phyloP scores from a whole-genome alignment of 2,329 filamentous ascomycete species.

The Lojkania enalia region DNA sequence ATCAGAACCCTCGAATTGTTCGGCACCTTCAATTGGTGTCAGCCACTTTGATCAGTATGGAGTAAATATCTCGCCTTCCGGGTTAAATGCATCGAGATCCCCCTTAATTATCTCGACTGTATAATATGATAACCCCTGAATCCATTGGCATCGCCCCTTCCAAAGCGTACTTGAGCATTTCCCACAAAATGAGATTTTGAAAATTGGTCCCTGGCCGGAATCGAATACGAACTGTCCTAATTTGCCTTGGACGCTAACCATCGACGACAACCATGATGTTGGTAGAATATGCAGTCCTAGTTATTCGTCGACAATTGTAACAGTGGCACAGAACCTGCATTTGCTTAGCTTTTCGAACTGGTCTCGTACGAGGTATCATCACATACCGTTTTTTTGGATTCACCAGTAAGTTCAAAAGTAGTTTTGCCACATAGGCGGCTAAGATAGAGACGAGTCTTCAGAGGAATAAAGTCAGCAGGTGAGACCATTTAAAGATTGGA shows the following conservation, averaged over 20 bases:
- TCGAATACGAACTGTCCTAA: conserved; percentile 18
- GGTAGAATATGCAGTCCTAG: conserved; percentile 19
- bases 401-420: conserved; percentile 38
- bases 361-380: not conserved
- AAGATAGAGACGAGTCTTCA: too few relatives aligned
- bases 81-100: conserved; percentile 10
- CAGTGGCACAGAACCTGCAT: conserved; percentile 22
- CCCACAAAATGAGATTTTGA: conserved; percentile 22
- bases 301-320: conserved; percentile 18
- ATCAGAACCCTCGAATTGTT: conserved; percentile 18
- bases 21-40: conserved; percentile 11
- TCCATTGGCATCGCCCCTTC: conserved; percentile 20
- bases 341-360: not conserved
- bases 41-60: conserved; percentile 16
- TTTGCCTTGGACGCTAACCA: conserved; percentile 12
- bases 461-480: too few relatives aligned
- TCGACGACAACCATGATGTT: conserved; percentile 15
- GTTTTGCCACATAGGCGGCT: conserved; percentile 41
- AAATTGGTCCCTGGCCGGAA: conserved; percentile 17
- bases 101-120: conserved; percentile 16
- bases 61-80: conserved; percentile 20
- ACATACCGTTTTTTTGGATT: conserved; percentile 22
- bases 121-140: conserved; percentile 16
- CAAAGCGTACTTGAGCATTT: conserved; percentile 22
- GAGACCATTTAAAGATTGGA: too few relatives aligned